Conservation (phyloP, 2,329 filamentous ascomycete genomes). For the Alternaria atra region DNA sequence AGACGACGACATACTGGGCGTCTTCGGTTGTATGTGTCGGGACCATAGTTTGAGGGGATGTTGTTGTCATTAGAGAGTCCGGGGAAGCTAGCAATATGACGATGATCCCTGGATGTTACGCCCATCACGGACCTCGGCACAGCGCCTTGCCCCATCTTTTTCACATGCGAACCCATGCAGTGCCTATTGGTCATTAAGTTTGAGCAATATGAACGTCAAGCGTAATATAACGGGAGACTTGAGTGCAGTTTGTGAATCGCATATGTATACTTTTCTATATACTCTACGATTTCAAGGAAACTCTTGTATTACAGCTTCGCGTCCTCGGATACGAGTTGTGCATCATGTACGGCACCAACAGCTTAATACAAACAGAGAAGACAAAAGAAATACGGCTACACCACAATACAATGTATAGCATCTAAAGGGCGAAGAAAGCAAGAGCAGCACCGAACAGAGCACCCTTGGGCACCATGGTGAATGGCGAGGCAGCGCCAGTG, state of each 20-base stretch:
- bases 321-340: neutral
- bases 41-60: constrained; percentile 28
- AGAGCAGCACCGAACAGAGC: constrained; percentile 42
- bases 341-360: neutral
- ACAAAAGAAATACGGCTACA: neutral
- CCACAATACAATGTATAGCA: constrained; percentile 5
- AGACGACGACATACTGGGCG: constrained; percentile 42
- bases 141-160: neutral
- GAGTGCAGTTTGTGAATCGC: neutral
- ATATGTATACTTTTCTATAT: neutral
- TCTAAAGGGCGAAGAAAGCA: constrained; percentile 48
- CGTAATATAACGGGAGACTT: neutral
- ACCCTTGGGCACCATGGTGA: constrained; percentile 32
- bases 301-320: constrained; percentile 3
- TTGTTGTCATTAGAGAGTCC: constrained; percentile 15
- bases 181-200: neutral
- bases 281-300: neutral
- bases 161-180: constrained; percentile 11
- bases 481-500: constrained; percentile 45
- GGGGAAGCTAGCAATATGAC: constrained; percentile 22
- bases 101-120: constrained; percentile 9
- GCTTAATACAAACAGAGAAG: constrained; percentile 1
- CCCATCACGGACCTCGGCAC: constrained; percentile 17
- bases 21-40: constrained; percentile 16
- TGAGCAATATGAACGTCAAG: neutral